A percentile compares a stretch with the other conserved stretches of the same genome.
Conservation (phyloP, 2,329 filamentous ascomycete genomes). For the Peltaster fructicola region DNA sequence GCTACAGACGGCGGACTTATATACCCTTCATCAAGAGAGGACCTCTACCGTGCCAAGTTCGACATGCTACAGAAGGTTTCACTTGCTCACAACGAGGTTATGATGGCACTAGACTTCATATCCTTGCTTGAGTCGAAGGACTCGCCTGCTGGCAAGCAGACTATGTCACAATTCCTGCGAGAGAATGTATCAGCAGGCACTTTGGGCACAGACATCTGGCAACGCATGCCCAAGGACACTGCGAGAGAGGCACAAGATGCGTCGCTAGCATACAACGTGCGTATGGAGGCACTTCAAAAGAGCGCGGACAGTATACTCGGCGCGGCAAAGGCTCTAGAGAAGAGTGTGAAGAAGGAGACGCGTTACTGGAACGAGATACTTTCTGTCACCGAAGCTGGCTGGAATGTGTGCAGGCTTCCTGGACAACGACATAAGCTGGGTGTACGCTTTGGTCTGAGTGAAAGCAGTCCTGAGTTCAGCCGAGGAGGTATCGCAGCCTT, state of each 20-base stretch:
- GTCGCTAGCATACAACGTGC: constrained; percentile 48
- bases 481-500: constrained; percentile 67
- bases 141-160: constrained; percentile 45
- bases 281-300: constrained; percentile 57
- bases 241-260: constrained; percentile 20
- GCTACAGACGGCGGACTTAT: constrained; percentile 9
- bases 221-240: constrained; percentile 39
- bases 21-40: constrained; percentile 16
- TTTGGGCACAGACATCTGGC: constrained; percentile 48
- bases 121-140: constrained; percentile 62
- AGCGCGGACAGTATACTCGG: constrained; percentile 57
- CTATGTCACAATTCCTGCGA: constrained; percentile 54
- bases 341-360: constrained; percentile 62
- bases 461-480: constrained; percentile 44
- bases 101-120: constrained; percentile 62
- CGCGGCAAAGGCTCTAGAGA: constrained; percentile 53
- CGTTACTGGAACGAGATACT: constrained; percentile 81
- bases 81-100: constrained; percentile 37
- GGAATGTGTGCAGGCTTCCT: constrained; percentile 67
- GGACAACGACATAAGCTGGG: constrained; percentile 53
- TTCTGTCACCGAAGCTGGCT: constrained; percentile 64
- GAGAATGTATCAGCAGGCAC: constrained; percentile 57
- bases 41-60: constrained; percentile 21
- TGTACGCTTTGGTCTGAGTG: constrained; percentile 77
- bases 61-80: constrained; percentile 25